Base-by-base conservation (phyloP, 176 grass and related monocot genomes). In the Eragrostis nindensis region DNA sequence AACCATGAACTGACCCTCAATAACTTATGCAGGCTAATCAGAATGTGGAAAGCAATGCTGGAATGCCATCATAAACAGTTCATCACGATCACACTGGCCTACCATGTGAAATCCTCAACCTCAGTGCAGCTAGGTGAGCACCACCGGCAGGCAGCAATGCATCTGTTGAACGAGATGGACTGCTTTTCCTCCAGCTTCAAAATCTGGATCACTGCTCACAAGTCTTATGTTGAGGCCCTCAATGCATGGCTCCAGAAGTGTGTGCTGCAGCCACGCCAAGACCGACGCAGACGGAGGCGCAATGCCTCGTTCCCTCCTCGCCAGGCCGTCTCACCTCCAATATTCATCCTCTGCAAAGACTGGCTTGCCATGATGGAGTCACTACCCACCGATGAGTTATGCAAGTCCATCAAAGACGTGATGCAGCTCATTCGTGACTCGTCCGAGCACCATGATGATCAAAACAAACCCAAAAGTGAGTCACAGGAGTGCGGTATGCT, bases 11-110 rank as follows among this genome's bases (percentile, higher is more conserved):
- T 80, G 30, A 65, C 21, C 57, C 57, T 61, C 57, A 1, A 27
- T 56, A 27, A 61, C 14, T 66, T 36, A 44, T 79, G 66, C 73
- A 99, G 96, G 82, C 78, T 99, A 43, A 95, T 93, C 66, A 93
- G 89, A 75, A 99, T 99, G 96, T 99, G 90, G 96, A 99, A 91
- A 85, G 73, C 82, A 55, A 95, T 99, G 96, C 83, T 99, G 8
- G 90, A 99, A 80, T 99, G 96, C 66, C 96, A 99, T 82, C 96
- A 95, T 78, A 77, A 90, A 43, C 96, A 99, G 46, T 99, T 95
- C 82, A 99, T 95, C 82, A 99, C 90, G 52, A 99, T 95, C 74
- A 93, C 96, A 44, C 68, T 99, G 79, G 96, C 96, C 0, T 99
- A 99, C 82, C 93, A 91, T 74, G 79, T 81, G 9, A 93, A 92